A percentile compares a stretch with the other conserved stretches of the same genome.
Evolutionary conservation across 78 protist genomes (phyloP).

Genomic region (Pelomyxa schiedti): DNA sequence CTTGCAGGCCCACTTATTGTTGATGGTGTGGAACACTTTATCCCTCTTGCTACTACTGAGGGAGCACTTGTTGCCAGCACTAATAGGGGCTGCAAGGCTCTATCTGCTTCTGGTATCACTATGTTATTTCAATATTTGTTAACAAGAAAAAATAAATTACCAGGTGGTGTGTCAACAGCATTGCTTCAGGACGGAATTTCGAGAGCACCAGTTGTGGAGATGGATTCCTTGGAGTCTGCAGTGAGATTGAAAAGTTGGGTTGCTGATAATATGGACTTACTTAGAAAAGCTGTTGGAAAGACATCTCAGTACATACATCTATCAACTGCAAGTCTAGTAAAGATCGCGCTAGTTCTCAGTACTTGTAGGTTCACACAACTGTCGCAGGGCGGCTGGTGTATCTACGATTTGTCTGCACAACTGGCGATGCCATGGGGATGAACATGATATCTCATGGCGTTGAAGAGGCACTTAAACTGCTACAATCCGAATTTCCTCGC

Average conservation of each 20-base stretch:
- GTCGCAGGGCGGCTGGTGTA: conserved; percentile 49
- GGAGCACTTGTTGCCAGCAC: conserved; percentile 72
- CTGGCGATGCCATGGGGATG: conserved; percentile 95
- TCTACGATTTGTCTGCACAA: conserved; percentile 41
- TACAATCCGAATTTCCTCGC: conserved; percentile 27
- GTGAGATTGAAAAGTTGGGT: conserved; percentile 25
- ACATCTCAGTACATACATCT: conserved; percentile 13
- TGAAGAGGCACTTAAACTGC: conserved; percentile 13
- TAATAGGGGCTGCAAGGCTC: conserved; percentile 63
- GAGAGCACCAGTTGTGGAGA: conserved; percentile 66
- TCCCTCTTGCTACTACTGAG: conserved; percentile 90
- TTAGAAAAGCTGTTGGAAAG: conserved; percentile 15
- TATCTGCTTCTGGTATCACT: conserved; percentile 15
- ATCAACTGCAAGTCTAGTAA: not conserved
- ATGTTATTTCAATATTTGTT: too few species aligned
- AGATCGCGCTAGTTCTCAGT: not conserved
- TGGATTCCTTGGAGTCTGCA: conserved; percentile 8
- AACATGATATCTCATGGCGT: conserved; percentile 83
- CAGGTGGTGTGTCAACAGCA: conserved; percentile 3
- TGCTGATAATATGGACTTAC: not conserved
- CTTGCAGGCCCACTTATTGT: conserved; percentile 69
- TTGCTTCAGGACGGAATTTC: conserved; percentile 63
- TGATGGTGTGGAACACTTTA: conserved; percentile 11
- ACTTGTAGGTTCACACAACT: not conserved
- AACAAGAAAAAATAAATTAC: not conserved